Evolutionary conservation across 768 basidiomycete genomes (phyloP), one percentile per base, ranked within the genome.

Genomic region (Lactarius akahatsu): DNA sequence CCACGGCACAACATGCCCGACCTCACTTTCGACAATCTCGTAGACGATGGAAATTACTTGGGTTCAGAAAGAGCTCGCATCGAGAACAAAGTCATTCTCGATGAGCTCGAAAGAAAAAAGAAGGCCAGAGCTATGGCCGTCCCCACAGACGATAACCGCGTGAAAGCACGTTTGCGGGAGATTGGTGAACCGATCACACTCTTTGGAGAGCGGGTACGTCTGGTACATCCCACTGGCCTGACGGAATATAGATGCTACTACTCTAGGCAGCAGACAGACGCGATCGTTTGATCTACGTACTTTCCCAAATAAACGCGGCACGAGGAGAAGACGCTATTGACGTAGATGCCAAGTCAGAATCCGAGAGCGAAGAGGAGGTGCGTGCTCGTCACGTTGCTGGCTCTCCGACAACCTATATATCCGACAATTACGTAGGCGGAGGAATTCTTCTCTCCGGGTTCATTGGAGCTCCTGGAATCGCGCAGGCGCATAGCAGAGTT

Each of bases 31-130:
- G 91, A 93, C 70, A 89, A 83, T 3, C 82, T 93, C 52, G 80
- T 85, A 70, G 90, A 92, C 77, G 91, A 92, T 82, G 89, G 87
- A 10, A 86, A 86, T 74, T 90, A 89, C 72, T 74, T 85, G 26
- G 87, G 88, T 66, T 83, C 89, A 13, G 91, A 93, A 69, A 79
- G 91, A 50, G 91, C 90, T 64, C 82, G 86, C 71, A 75, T 87
- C 60, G 91, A 92, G 76, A 93, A 94, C 80, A 88, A 90, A 73
- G 89, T 90, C 70, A 86, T 98, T 61, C 82, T 98, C 57, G 92
- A 94, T 74, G 95, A 97, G 77, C 86, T 99, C n/a, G 97, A 99
- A 75, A 85, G 96, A 70, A 97, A 96, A 83, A 97, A 97, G 82
- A 90, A 94, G 73, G 91, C 96, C 15, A 84, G 97, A 69, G 89